Conservation (phyloP, 805 yeast species). For the Pichia membranifaciens region DNA sequence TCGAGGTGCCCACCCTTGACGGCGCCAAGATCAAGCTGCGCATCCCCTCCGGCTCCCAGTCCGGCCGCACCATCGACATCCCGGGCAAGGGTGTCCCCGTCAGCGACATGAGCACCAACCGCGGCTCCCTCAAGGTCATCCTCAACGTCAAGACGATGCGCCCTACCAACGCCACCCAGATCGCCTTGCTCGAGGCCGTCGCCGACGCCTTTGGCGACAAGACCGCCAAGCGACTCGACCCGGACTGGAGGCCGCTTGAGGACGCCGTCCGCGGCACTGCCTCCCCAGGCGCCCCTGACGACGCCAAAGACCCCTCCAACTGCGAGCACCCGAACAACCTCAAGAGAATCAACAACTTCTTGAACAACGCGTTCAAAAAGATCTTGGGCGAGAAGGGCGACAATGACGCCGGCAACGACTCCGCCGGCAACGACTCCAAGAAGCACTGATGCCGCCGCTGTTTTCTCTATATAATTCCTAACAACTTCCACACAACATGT, state of each 20-base stretch:
- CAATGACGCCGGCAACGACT: conserved; percentile 15
- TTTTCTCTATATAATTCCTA: too few relatives aligned
- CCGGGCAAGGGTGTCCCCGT: conserved; percentile 87
- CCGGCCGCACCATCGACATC: conserved; percentile 65
- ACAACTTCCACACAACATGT: too few relatives aligned
- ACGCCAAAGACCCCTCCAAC: neutral
- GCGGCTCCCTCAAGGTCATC: conserved; percentile 79
- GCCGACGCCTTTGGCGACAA: conserved; percentile 86
- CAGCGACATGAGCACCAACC: conserved; percentile 28
- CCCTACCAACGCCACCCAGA: conserved; percentile 79
- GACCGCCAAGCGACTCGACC: conserved; percentile 66
- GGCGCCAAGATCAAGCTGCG: conserved; percentile 71
- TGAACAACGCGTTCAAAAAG: conserved; percentile 52
- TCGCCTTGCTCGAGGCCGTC: conserved; percentile 83
- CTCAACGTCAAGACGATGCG: conserved; percentile 65
- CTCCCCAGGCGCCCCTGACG: conserved; percentile 5
- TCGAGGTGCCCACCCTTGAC: conserved; percentile 80
- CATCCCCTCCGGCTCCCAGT: conserved; percentile 80
- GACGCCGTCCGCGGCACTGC: conserved; percentile 12
- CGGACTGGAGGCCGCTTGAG: conserved; percentile 37
- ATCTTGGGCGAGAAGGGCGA: conserved; percentile 24
- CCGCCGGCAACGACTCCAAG: conserved; percentile 14
- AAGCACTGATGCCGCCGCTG: neutral
- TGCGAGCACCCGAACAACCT: conserved; percentile 42
- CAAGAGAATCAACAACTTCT: conserved; percentile 52